Base-by-base conservation (phyloP, 1,139 yeast genomes). In the Taphrina communis region DNA sequence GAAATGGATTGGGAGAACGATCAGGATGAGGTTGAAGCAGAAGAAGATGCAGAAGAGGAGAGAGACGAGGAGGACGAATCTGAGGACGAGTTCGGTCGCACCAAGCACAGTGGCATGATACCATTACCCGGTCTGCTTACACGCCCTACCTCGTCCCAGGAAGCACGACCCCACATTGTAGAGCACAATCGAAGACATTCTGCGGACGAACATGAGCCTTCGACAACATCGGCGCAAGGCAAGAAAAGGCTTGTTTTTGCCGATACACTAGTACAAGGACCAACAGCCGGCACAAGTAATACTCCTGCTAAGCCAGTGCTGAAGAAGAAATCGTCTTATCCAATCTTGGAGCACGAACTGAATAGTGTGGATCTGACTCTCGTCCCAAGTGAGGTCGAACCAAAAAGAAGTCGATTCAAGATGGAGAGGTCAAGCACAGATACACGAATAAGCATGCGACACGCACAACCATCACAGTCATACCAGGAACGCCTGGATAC, bases 211-310 rank as follows among this genome's bases (percentile, higher is more conserved):
- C 50, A 42, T 8, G 12, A 31, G 8, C 19, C 31, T 7, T 14
- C 62, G 39, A 8, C 39, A 17, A 7, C 11, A 14, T 58, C 62
- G 25, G 51, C 53, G 6, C 39, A 39, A 11, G 55, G 62, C n/a
- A 65, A 65, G 61, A 65, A 65, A 44, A 65, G 48, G 52, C 48
- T 65, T n/a, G 63, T 57, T 12, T 65, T 65, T 31, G 68, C 68
- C 1, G 63, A 65, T 36, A 48, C 58, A 17, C 41, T 63, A 17
- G 61, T 53, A 14, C 67, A 63, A 55, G 67, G 67, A 14, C 67
- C 67, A 8, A 50, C 67, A 35, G 61, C 53, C 8, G 60, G 61
- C 21, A 55, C 50, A 7, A 56, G 38, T 11, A 63, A 38, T 3
- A 55, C 46, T 14, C 60, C 67, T 12, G 31, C 53, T 6, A 58